Conservation (phyloP, 768 basidiomycete genomes). For the Russula olivacea region DNA sequence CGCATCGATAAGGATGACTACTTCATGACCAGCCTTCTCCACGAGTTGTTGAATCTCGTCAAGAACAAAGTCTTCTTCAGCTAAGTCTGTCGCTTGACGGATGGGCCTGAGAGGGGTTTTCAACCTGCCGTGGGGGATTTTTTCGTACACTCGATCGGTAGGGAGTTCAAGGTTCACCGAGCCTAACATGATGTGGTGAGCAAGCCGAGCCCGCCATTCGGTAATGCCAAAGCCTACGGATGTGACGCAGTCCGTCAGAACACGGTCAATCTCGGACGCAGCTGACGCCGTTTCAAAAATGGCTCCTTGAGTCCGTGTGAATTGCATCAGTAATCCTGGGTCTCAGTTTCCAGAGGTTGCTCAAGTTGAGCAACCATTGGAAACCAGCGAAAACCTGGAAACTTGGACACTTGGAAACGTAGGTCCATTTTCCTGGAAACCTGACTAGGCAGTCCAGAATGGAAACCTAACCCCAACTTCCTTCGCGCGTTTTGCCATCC, state of each 20-base stretch:
- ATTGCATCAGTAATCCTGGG: no score
- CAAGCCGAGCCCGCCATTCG: not conserved
- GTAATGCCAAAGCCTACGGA: not conserved
- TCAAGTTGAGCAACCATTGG: no score
- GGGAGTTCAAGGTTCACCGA: constrained; percentile 81
- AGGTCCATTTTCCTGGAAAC: no score
- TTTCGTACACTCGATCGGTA: constrained; percentile 67
- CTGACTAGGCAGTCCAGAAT: no score
- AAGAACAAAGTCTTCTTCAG: constrained; percentile 62
- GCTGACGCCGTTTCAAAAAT: constrained; percentile 51
- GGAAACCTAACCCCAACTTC: no score
- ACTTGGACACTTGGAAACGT: no score
- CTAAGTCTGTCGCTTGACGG: constrained; percentile 48
- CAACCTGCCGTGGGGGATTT: constrained; percentile 61
- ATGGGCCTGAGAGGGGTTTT: constrained; percentile 48
- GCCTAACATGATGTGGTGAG: constrained; percentile 41
- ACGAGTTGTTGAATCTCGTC: constrained; percentile 64
- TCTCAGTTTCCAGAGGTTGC: no score
- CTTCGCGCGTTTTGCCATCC: no score
- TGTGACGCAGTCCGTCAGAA: constrained; percentile 55
- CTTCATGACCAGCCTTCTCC: constrained; percentile 53
- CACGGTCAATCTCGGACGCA: constrained; percentile 67
- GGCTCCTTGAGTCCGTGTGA: constrained; percentile 62
- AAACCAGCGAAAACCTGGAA: no score
- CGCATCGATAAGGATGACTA: constrained; percentile 74